Base-by-base conservation (phyloP, 371 early-diverging fungal genomes). In the Aphelidium insulamus region DNA sequence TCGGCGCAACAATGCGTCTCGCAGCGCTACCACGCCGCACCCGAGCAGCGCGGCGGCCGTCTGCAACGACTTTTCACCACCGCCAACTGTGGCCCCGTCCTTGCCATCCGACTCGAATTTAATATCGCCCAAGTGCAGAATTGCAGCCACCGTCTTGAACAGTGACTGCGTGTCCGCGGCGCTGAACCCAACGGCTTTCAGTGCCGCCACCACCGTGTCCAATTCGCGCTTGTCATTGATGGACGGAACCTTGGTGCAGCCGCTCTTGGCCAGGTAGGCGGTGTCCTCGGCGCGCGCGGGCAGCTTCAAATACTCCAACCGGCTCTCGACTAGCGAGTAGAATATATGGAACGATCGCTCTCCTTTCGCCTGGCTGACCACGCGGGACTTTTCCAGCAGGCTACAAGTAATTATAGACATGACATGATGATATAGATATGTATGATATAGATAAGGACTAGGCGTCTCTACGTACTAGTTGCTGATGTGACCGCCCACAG, bases 281-380 rank as follows among this genome's bases (percentile, higher is more conserved):
- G 37, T 50, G 25, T 45, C 29, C 2, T 5, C 16, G 11, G 23
- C 26, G n/a, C 21, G 19, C 7, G 8, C 8, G 5, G 12, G 11
- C 12, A 46, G 37, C 14, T 46, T 7, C 9, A 43, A 18, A 8
- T 8, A 25, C 6, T 39, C 28, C 9, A 24, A 7, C 12, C 14
- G 5, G 5, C 5, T 15, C 21, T 15, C 3, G 17, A 20, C 19
- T 5, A 27, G n/a, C 11, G 3, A 43, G 38, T 66, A 62, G 38
- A 66, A 65, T 14, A 66, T 54, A 34, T 66, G 65, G 39, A 63
- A 66, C 28, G 53, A 52, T 28, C 54, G 33, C 26, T 54, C 63
- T 17, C 39, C 43, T 6, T 5, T 11, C 9, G 44, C 30, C 30
- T 44, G 50, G 11, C 46, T 38, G n/a, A 46, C 39, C 3, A 66